Evolutionary conservation across 2,329 filamentous ascomycete genomes (phyloP).

Genomic region (Xylaria polymorpha): DNA sequence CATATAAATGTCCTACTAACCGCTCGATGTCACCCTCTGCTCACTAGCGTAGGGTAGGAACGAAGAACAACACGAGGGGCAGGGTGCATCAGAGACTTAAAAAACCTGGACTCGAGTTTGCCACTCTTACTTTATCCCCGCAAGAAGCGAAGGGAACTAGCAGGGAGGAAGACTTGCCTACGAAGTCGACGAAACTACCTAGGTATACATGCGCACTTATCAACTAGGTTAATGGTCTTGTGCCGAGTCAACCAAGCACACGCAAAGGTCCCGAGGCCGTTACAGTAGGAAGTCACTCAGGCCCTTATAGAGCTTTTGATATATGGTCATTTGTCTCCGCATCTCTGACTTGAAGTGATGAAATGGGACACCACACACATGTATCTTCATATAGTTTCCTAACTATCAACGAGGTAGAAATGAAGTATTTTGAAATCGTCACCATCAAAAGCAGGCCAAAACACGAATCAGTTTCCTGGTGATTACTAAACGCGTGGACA

Average conservation of each 20-base stretch:
- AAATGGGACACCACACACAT: too few species aligned
- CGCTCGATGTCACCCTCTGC: conserved; percentile 8
- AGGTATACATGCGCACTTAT: neutral
- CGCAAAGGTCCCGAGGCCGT: neutral
- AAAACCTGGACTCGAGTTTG: conserved; percentile 1
- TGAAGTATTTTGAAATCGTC: neutral
- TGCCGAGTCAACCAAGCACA: neutral
- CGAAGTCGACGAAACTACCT: neutral
- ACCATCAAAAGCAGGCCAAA: neutral
- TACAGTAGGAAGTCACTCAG: neutral
- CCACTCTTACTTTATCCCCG: neutral
- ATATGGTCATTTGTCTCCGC: too few species aligned
- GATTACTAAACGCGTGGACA: neutral
- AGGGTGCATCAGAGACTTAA: neutral
- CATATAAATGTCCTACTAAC: neutral
- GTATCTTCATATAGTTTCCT: neutral
- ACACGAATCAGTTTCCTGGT: neutral
- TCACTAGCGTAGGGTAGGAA: conserved; percentile 4
- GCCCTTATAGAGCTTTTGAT: too few species aligned
- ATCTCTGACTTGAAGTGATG: too few species aligned
- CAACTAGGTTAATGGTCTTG: neutral
- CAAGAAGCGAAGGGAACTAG: neutral
- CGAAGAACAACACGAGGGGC: neutral
- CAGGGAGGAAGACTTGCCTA: neutral
- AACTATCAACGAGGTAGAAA: neutral